These are phyloP conservation scores for Lindgomyces ingoldianus DNA, from an alignment of 495 filamentous ascomycete genomes.

Conservation along the genomic window DNA sequence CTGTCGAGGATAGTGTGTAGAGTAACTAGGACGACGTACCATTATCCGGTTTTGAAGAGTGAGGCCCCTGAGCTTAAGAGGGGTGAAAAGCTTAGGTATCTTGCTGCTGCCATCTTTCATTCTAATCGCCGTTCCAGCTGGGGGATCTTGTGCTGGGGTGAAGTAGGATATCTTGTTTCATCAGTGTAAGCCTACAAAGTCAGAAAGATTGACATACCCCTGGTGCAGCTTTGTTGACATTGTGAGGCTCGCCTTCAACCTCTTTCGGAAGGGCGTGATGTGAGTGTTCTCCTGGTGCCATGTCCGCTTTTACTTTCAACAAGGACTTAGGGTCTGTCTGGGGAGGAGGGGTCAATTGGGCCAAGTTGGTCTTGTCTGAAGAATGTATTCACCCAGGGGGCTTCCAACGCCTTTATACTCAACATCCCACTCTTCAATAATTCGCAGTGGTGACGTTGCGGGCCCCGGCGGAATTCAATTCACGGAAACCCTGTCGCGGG, in stretches of 20 bases:
- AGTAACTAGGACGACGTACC: slow-evolving; percentile 36
- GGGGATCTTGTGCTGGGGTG: slow-evolving; percentile 33
- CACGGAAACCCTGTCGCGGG: not conserved
- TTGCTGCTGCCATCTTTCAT: slow-evolving; percentile 36
- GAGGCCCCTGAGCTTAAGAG: slow-evolving; percentile 59
- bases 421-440: not conserved
- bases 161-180: slow-evolving; percentile 34
- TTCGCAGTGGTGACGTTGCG: not conserved
- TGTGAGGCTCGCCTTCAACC: slow-evolving; percentile 17
- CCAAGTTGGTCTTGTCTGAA: not conserved
- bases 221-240: slow-evolving; percentile 28
- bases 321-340: not conserved
- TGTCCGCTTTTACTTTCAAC: not conserved
- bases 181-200: not conserved
- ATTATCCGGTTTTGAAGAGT: slow-evolving; percentile 72
- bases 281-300: slow-evolving; percentile 22
- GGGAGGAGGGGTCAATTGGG: not conserved
- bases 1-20: slow-evolving; percentile 45
- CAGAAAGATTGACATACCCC: slow-evolving; percentile 18
- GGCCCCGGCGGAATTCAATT: too few relatives aligned
- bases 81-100: slow-evolving; percentile 41
- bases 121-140: slow-evolving; percentile 33
- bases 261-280: slow-evolving; percentile 22
- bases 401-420: not conserved
- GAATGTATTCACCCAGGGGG: not conserved